Base-by-base conservation (phyloP, 306 rosid genomes). In the Cucumis hystrix region DNA sequence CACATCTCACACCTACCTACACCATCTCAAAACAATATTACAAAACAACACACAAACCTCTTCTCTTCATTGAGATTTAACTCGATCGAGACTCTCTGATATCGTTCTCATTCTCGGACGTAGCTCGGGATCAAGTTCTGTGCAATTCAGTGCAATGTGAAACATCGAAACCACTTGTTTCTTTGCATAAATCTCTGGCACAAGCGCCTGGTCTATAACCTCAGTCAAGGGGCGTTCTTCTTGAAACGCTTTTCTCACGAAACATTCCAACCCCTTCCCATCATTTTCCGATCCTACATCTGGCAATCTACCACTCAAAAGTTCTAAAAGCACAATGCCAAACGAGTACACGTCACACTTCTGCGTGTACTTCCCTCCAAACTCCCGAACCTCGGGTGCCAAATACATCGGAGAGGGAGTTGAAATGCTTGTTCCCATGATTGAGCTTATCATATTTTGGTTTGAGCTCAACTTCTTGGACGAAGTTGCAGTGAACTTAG, bases 91-190 rank as follows among this genome's bases (percentile, higher is more conserved):
- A 86, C 85, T 88, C 83, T 88, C 93, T 0, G 88, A 90, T 20
- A 90, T 89, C 0, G 84, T 86, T 83, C 85, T 83, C 93, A 88
- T 92, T 83, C 89, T 83, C 2, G 96, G 96, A n/a, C 96, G 90
- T 75, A 90, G 43, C 79, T 92, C 93, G 0, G 92, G 89, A 76
- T 92, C 96, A 4, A 66, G 60, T 80, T 90, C 97, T 7, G 96
- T 92, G 85, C 93, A 90, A 74, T 84, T 90, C 4, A 92, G 85
- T 25, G 96, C 96, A 78, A 90, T 75, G 58, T 92, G 93, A 77
- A 92, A 87, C 7, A 84, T 83, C 45, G 88, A 85, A 78, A 86
- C 79, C 12, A 90, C 91, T 82, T 90, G 92, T 72, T 87, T 90
- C 82, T 87, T 92, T 11, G 96, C 92, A 76, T 86, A 51, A 57